These are phyloP conservation scores for Xylariaceae sp. DNA, from an alignment of 2,329 filamentous ascomycete genomes.

Conservation along the genomic window DNA sequence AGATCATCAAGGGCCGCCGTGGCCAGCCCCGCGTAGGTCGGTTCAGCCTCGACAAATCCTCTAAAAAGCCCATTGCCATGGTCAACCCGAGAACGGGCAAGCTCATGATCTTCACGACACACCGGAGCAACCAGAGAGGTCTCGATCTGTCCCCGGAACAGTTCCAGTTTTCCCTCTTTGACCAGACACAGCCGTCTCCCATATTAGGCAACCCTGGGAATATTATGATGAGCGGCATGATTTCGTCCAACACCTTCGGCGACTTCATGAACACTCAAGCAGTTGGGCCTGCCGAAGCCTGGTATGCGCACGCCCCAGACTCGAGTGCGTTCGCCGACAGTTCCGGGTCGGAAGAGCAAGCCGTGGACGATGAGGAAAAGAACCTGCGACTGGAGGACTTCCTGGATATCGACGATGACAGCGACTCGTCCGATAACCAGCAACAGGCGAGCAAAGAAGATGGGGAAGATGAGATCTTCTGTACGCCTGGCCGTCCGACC, in stretches of 20 bases:
- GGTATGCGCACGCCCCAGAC: constrained; percentile 64
- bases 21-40: constrained; percentile 50
- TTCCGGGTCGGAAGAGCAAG: constrained; percentile 48
- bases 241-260: constrained; percentile 50
- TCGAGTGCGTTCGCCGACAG: constrained; percentile 39
- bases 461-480: constrained; percentile 40
- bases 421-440: constrained; percentile 56
- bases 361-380: constrained; percentile 60
- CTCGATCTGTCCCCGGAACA: constrained; percentile 52
- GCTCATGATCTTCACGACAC: constrained; percentile 57
- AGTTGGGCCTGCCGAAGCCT: constrained; percentile 70
- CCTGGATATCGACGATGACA: constrained; percentile 58
- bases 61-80: constrained; percentile 54
- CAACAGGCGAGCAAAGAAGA: constrained; percentile 39
- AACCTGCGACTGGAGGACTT: constrained; percentile 66
- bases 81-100: constrained; percentile 53
- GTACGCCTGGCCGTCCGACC: constrained; percentile 47
- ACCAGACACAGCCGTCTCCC: constrained; percentile 41
- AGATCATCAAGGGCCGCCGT: constrained; percentile 41
- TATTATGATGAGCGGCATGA: constrained; percentile 73
- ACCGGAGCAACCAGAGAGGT: constrained; percentile 38
- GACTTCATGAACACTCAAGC: constrained; percentile 58
- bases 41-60: constrained; percentile 49
- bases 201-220: constrained; percentile 65
- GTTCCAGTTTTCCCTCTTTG: constrained; percentile 44